Evolutionary conservation across 108 stramenopile species (phyloP).

Genomic region (Pelagomonas calceolata): DNA sequence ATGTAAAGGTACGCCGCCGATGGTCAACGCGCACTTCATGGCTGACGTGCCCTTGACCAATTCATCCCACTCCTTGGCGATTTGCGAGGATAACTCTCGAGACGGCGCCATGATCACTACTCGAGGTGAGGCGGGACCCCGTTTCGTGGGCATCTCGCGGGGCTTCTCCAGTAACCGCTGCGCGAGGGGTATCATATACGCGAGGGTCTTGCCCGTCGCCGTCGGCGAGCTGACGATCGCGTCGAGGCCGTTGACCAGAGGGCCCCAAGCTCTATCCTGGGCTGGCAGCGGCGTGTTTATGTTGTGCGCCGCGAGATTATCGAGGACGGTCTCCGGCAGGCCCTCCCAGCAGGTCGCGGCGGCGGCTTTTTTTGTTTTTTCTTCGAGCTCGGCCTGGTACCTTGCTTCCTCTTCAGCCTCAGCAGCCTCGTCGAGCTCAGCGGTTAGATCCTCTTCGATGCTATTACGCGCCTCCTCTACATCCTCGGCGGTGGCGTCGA

Average conservation of each 20-base stretch:
- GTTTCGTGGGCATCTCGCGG: conserved; percentile 7
- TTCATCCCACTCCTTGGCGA: conserved; percentile 29
- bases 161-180: conserved; percentile 5
- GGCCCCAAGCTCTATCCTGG: neutral
- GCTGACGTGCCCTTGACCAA: conserved; percentile 28
- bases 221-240: conserved; percentile 41
- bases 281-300: neutral
- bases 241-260: conserved; percentile 30
- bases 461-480: too few relatives aligned
- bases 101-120: conserved; percentile 36
- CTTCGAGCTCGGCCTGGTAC: too few relatives aligned
- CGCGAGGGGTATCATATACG: conserved; percentile 32
- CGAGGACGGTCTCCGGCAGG: neutral
- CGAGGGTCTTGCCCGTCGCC: conserved; percentile 40
- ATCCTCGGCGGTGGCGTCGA: too few relatives aligned
- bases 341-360: neutral
- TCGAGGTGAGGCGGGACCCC: conserved; percentile 30
- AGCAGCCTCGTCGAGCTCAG: too few relatives aligned
- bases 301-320: neutral
- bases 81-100: conserved; percentile 38
- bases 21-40: conserved; percentile 32
- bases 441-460: too few relatives aligned
- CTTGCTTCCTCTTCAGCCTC: too few relatives aligned
- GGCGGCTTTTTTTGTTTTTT: too few relatives aligned
- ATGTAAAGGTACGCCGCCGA: conserved; percentile 40